Evolutionary conservation across 1,284 basidiomycete genomes (phyloP).

Genomic region (Malassezia sympodialis): DNA sequence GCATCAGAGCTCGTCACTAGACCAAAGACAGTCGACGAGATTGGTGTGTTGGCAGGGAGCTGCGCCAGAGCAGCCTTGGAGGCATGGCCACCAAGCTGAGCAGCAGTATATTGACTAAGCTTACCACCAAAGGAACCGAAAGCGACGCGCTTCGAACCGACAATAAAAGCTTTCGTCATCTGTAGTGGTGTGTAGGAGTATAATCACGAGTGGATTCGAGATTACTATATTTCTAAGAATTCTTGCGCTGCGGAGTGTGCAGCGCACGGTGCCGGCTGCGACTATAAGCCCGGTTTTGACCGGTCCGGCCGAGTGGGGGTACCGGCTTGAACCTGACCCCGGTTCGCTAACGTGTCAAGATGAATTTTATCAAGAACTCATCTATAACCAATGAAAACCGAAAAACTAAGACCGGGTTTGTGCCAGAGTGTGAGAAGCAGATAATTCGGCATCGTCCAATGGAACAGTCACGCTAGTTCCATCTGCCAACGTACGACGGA

Average conservation of each 20-base stretch:
- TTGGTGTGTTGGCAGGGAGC: conserved; percentile 49
- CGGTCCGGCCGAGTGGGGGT: conserved; percentile 1
- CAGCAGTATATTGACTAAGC: conserved; percentile 33
- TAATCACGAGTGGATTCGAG: too few species aligned
- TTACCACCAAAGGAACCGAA: conserved; percentile 55
- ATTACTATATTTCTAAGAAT: background rate
- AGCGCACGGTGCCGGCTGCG: background rate
- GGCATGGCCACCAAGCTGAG: conserved; percentile 53
- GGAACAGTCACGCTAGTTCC: conserved; percentile 38
- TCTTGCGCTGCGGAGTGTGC: background rate
- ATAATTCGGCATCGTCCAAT: conserved; percentile 33
- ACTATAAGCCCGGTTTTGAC: conserved; percentile 1
- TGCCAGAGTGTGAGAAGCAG: background rate
- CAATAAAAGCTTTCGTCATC: conserved; percentile 46
- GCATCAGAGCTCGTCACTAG: conserved; percentile 40
- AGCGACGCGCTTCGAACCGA: conserved; percentile 52
- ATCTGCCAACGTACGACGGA: conserved; percentile 35
- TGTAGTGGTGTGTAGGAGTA: conserved; percentile 10
- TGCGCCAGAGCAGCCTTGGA: conserved; percentile 53
- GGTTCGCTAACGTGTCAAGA: background rate
- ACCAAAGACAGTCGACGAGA: conserved; percentile 50
- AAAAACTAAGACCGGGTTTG: background rate
- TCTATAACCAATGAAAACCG: background rate
- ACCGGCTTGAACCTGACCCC: background rate
- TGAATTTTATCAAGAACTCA: background rate